These are phyloP conservation scores for Selaginella moellendorffii DNA, from an alignment of 75 land plant genomes.

Conservation along the genomic window DNA sequence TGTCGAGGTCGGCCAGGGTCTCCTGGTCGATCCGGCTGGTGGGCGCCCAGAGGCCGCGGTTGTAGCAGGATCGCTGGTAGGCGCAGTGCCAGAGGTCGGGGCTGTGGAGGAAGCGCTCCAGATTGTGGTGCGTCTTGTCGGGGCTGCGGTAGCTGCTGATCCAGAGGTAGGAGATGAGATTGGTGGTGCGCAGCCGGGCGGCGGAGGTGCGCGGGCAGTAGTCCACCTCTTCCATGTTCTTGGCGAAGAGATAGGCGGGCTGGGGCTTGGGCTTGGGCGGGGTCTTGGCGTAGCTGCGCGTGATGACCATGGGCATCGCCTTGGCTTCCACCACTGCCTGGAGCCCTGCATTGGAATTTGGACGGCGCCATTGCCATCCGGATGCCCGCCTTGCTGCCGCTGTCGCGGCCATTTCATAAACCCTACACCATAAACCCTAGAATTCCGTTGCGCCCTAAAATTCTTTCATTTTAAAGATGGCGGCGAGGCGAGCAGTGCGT, in stretches of 20 bases:
- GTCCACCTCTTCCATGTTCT: background rate
- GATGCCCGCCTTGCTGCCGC: no score
- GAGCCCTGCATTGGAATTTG: no score
- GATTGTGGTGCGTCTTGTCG: slow-evolving; percentile 26
- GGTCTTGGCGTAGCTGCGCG: background rate
- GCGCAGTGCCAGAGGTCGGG: slow-evolving; percentile 64
- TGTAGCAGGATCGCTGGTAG: slow-evolving; percentile 62
- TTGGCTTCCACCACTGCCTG: no score
- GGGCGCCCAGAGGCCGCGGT: slow-evolving; percentile 41
- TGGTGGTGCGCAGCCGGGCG: background rate
- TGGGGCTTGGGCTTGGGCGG: background rate
- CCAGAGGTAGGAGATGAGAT: slow-evolving; percentile 25
- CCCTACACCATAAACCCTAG: no score
- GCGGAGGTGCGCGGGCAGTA: background rate
- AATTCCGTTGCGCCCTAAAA: no score
- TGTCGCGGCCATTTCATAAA: no score
- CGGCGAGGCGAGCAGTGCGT: no score
- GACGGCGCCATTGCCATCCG: no score
- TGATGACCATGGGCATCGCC: no score
- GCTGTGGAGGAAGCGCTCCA: slow-evolving; percentile 26
- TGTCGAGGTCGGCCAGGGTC: slow-evolving; percentile 35
- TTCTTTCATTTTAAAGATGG: no score
- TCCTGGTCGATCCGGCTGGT: slow-evolving; percentile 21
- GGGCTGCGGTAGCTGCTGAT: slow-evolving; percentile 40
- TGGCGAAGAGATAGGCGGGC: background rate